These are phyloP conservation scores for Pseudopithomyces chartarum DNA, from an alignment of 2,329 filamentous ascomycete species.

Conservation along the genomic window DNA sequence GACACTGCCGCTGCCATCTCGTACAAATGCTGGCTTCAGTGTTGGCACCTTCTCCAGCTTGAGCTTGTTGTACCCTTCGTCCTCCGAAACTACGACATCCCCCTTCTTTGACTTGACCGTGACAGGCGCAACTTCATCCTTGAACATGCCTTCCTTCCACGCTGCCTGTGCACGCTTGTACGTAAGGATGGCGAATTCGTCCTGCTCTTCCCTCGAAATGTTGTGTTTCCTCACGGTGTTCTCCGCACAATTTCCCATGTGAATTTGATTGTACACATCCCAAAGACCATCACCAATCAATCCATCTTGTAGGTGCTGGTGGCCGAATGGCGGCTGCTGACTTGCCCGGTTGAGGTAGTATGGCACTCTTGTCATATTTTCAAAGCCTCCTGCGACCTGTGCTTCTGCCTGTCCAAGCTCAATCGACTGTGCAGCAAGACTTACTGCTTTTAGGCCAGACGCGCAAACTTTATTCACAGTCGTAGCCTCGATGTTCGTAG, in stretches of 20 bases:
- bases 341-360: conserved; percentile 88
- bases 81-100: conserved; percentile 72
- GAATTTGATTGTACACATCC: conserved; percentile 95
- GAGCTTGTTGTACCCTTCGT: conserved; percentile 88
- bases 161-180: conserved; percentile 90
- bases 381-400: conserved; percentile 93
- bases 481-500: conserved; percentile 79
- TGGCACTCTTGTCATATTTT: conserved; percentile 94
- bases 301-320: conserved; percentile 87
- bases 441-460: conserved; percentile 90
- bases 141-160: conserved; percentile 82
- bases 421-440: conserved; percentile 89
- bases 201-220: conserved; percentile 84
- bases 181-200: conserved; percentile 85
- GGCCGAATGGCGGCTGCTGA: conserved; percentile 81
- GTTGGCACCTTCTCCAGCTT: conserved; percentile 85
- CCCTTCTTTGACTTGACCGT: conserved; percentile 85
- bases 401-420: conserved; percentile 88
- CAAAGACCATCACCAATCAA: conserved; percentile 93
- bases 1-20: conserved; percentile 86
- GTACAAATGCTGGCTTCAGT: conserved; percentile 90
- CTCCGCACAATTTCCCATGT: conserved; percentile 98
- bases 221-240: conserved; percentile 87
- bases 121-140: conserved; percentile 88
- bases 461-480: conserved; percentile 99